phyloP scores from a whole-genome alignment of 257 asterid genomes.

The Coffea canephora region DNA sequence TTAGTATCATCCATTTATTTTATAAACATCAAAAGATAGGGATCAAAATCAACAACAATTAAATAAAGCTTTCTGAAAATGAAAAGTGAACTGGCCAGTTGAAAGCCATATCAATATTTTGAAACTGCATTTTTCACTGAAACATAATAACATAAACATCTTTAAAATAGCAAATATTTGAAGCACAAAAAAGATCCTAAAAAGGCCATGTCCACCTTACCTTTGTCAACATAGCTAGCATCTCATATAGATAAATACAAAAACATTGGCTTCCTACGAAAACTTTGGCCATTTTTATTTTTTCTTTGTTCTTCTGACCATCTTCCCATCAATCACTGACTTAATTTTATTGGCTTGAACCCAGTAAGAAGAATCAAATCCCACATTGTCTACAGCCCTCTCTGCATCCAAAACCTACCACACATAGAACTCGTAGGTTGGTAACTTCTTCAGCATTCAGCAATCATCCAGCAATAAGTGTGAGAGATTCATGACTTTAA shows the following conservation, averaged over 20 bases:
- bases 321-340: not conserved
- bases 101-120: conserved; percentile 4
- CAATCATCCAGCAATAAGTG: not conserved
- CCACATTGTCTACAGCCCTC: not conserved
- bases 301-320: not conserved
- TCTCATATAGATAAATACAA: conserved; percentile 2
- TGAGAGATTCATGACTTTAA: not conserved
- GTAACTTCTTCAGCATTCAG: not conserved
- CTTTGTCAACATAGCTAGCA: not conserved
- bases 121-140: not conserved
- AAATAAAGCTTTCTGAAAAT: not conserved
- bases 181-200: not conserved
- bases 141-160: not conserved
- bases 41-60: too few species aligned
- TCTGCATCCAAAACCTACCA: not conserved
- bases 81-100: not conserved
- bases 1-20: too few species aligned
- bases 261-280: not conserved
- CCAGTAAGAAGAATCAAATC: not conserved
- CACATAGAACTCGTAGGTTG: not conserved
- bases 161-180: not conserved
- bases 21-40: too few species aligned
- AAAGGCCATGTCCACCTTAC: not conserved
- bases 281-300: not conserved
- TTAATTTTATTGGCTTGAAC: not conserved